These are phyloP conservation scores for Pseudocercospora vitis DNA, from an alignment of 2,329 filamentous ascomycete species.

Conservation along the genomic window DNA sequence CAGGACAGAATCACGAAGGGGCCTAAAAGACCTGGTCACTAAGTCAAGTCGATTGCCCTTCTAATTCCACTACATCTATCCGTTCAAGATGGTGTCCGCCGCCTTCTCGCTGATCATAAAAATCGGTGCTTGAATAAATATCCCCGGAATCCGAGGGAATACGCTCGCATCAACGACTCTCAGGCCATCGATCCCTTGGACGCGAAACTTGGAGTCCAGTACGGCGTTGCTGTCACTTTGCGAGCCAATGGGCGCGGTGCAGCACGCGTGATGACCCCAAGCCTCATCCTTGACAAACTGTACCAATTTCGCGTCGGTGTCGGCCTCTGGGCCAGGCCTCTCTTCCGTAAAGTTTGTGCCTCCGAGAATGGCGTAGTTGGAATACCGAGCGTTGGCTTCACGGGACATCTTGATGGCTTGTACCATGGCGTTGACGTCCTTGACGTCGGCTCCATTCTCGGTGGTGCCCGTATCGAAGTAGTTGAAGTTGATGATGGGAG, in stretches of 20 bases:
- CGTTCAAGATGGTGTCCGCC: conserved; percentile 53
- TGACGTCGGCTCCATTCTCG: conserved; percentile 36
- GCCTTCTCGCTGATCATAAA: conserved; percentile 64
- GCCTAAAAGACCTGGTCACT: too few relatives aligned
- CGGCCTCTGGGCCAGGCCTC: conserved; percentile 45
- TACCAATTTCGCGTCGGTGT: conserved; percentile 46
- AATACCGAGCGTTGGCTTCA: conserved; percentile 19
- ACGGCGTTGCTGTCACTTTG: conserved; percentile 22
- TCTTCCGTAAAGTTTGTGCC: conserved; percentile 36
- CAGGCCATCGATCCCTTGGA: conserved; percentile 19
- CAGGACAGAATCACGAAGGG: too few relatives aligned
- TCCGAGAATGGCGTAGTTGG: conserved; percentile 10
- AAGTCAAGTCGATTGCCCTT: too few relatives aligned
- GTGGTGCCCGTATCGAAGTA: conserved; percentile 54
- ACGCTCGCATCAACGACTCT: conserved; percentile 30
- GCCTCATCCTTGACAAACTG: conserved; percentile 46
- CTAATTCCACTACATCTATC: conserved; percentile 2
- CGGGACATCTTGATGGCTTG: conserved; percentile 38
- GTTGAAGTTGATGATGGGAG: conserved; percentile 63
- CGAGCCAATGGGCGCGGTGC: conserved; percentile 56
- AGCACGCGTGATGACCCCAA: conserved; percentile 60
- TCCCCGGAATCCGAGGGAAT: conserved; percentile 57
- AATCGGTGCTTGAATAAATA: conserved; percentile 53
- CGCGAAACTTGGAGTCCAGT: conserved; percentile 21
- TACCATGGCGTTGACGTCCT: conserved; percentile 57